phyloP scores from a whole-genome alignment of 176 grass and related monocot genomes.

The Paspalum notatum region DNA sequence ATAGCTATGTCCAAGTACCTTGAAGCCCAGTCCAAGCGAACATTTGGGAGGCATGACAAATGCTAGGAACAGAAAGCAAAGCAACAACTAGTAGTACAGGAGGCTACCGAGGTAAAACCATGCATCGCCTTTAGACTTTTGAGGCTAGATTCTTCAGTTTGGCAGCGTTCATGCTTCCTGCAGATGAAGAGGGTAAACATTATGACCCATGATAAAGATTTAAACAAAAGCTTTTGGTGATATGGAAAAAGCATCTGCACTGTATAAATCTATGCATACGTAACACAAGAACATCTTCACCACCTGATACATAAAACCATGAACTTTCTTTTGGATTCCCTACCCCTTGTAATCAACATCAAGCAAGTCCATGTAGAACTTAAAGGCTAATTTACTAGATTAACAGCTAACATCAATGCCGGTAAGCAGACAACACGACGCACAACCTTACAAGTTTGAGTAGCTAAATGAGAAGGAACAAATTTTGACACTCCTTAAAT shows the following conservation, averaged over 20 bases:
- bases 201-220: background rate
- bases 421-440: background rate
- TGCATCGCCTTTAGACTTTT: background rate
- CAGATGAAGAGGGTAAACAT: background rate
- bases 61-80: background rate
- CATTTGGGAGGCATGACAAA: too few species aligned
- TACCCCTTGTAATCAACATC: conserved; percentile 2
- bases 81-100: conserved; percentile 9
- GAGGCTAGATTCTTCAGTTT: background rate
- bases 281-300: background rate
- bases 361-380: background rate
- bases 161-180: conserved; percentile 15
- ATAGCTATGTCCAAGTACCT: background rate
- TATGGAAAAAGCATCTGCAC: background rate
- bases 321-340: conserved; percentile 2
- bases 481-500: background rate
- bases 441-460: background rate
- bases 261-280: background rate
- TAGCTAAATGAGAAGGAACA: background rate
- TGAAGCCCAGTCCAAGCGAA: too few species aligned
- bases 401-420: background rate
- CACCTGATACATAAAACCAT: background rate
- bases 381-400: conserved; percentile 2
- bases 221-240: background rate
- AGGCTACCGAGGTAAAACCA: background rate